phyloP scores from a whole-genome alignment of 176 grass and related monocot species.

The Thalia dealbata region DNA sequence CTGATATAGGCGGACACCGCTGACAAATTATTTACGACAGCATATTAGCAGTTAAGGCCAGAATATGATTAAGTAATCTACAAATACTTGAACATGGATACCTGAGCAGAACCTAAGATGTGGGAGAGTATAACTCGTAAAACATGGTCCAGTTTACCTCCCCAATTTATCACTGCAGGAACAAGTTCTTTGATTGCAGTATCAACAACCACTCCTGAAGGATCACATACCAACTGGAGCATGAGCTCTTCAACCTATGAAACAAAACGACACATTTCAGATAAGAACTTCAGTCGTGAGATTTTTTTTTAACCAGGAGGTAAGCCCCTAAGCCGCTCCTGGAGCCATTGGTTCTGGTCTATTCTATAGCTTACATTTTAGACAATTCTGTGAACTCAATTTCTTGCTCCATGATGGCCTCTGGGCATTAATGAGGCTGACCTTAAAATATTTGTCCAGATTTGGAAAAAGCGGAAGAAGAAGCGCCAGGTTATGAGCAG shows the following conservation, averaged over 20 bases:
- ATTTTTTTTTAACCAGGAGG: slow-evolving; percentile 20
- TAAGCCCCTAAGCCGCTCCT: slow-evolving; percentile 10
- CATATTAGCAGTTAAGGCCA: neutral
- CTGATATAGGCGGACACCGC: slow-evolving; percentile 81
- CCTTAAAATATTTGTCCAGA: slow-evolving; percentile 91
- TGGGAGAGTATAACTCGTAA: slow-evolving; percentile 61
- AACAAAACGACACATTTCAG: slow-evolving; percentile 27
- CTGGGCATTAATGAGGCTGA: slow-evolving; percentile 46
- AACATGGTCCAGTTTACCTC: slow-evolving; percentile 91
- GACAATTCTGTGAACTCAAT: slow-evolving; percentile 36
- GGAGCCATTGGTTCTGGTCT: slow-evolving; percentile 24
- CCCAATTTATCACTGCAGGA: slow-evolving; percentile 82
- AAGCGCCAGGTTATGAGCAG: slow-evolving; percentile 77
- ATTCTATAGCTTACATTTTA: slow-evolving; percentile 31
- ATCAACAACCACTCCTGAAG: slow-evolving; percentile 78
- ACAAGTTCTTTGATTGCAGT: slow-evolving; percentile 73
- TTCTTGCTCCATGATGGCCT: slow-evolving; percentile 34
- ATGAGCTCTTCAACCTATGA: slow-evolving; percentile 89
- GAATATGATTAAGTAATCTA: neutral
- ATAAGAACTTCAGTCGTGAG: slow-evolving; percentile 20
- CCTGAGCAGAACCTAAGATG: slow-evolving; percentile 81
- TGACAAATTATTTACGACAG: slow-evolving; percentile 26
- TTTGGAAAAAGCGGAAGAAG: slow-evolving; percentile 90
- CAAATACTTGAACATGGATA: slow-evolving; percentile 14
- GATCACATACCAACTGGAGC: slow-evolving; percentile 90